Conservation (phyloP, 129 eudicot genomes). For the Daucus carota region DNA sequence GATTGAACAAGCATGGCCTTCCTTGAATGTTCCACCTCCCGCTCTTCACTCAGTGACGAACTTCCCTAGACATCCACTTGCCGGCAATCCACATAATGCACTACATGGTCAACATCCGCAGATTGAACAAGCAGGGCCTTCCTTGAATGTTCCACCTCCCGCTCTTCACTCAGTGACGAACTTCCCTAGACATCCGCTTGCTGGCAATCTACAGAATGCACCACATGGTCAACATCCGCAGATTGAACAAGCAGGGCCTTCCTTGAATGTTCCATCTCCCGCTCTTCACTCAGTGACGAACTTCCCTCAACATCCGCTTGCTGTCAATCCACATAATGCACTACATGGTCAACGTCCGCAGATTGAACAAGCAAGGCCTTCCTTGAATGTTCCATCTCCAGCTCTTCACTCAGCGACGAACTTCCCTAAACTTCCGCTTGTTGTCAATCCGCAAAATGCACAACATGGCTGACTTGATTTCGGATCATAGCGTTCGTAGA, state of each 20-base stretch:
- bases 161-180: neutral
- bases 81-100: too few species aligned
- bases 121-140: too few species aligned
- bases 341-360: neutral
- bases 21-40: too few species aligned
- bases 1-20: too few species aligned
- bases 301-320: too few species aligned
- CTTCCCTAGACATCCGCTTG: neutral
- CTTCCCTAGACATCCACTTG: too few species aligned
- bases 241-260: neutral
- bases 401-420: neutral
- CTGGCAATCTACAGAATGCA: neutral
- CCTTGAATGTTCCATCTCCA: neutral
- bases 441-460: too few species aligned
- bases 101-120: neutral
- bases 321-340: too few species aligned
- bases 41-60: too few species aligned
- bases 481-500: neutral
- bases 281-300: too few species aligned
- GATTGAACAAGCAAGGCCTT: neutral
- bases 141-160: neutral
- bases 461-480: neutral
- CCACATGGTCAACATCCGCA: too few species aligned
- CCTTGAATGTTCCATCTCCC: neutral
- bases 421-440: too few species aligned